These are phyloP conservation scores for Coemansia asiatica DNA, from an alignment of 192 early-diverging fungal species.

Conservation along the genomic window DNA sequence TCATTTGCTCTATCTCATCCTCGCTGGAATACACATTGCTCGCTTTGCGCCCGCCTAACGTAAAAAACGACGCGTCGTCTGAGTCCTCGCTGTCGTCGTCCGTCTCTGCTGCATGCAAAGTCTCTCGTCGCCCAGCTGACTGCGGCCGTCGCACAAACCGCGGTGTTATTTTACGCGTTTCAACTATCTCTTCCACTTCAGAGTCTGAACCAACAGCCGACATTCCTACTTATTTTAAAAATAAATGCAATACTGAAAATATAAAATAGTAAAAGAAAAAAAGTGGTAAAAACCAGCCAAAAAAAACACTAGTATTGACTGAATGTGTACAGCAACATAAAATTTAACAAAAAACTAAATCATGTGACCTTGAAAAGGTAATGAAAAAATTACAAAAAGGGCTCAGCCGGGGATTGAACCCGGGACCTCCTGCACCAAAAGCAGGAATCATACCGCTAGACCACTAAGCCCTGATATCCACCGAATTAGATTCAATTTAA, in stretches of 20 bases:
- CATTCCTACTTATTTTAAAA: no score
- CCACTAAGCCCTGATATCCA: conserved; percentile 6
- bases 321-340: not conserved
- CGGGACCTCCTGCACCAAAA: conserved; percentile 20
- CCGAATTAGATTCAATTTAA: not conserved
- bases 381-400: conserved; percentile 12
- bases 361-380: not conserved
- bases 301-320: no score
- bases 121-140: conserved; percentile 5
- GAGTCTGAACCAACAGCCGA: conserved; percentile 16
- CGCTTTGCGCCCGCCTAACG: not conserved
- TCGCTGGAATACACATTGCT: not conserved
- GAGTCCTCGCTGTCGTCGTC: conserved; percentile 10
- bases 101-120: not conserved
- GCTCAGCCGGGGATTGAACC: conserved; percentile 22
- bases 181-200: conserved; percentile 24
- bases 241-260: not conserved
- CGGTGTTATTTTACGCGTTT: conserved; percentile 2
- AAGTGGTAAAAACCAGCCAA: no score
- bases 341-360: not conserved
- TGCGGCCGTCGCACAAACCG: conserved; percentile 15
- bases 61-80: conserved; percentile 19
- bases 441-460: conserved; percentile 20
- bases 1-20: not conserved
- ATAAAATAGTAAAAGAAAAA: no score